Evolutionary conservation across 2,329 filamentous ascomycete species (phyloP).

Genomic region (Neoscytalidium dimidiatum): DNA sequence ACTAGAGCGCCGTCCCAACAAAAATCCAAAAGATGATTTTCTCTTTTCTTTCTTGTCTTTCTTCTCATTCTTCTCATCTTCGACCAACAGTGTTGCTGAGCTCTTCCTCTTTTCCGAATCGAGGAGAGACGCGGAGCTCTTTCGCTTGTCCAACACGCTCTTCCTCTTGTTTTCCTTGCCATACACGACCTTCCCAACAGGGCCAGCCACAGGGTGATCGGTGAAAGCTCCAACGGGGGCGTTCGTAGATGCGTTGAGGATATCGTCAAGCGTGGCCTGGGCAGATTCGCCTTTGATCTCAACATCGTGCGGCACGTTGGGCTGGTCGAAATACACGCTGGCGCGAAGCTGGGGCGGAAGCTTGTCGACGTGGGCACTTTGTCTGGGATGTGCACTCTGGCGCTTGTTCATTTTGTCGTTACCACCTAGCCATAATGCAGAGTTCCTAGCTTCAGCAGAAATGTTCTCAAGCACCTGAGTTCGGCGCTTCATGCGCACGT

Average conservation of each 20-base stretch:
- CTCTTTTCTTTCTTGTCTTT: conserved; percentile 34
- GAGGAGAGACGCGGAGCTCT: conserved; percentile 26
- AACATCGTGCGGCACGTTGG: conserved; percentile 57
- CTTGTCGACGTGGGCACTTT: conserved; percentile 44
- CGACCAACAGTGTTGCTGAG: conserved; percentile 4
- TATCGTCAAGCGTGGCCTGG: conserved; percentile 84
- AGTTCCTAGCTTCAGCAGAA: conserved; percentile 55
- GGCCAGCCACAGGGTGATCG: conserved; percentile 80
- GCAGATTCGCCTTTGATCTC: conserved; percentile 74
- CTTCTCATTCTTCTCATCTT: conserved; percentile 21
- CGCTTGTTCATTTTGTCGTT: conserved; percentile 25
- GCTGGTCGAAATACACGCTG: conserved; percentile 84
- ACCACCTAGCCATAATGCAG: conserved; percentile 48
- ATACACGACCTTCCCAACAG: conserved; percentile 74
- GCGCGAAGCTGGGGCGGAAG: conserved; percentile 84
- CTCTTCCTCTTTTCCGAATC: conserved; percentile 22
- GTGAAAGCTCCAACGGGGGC: conserved; percentile 92
- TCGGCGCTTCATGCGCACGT: conserved; percentile 67
- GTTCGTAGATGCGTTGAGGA: conserved; percentile 83
- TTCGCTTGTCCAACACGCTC: conserved; percentile 31
- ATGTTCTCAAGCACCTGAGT: conserved; percentile 72
- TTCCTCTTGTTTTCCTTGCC: conserved; percentile 49
- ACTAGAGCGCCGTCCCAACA: conserved; percentile 39
- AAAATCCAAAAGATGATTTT: conserved; percentile 36
- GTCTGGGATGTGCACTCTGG: conserved; percentile 33